phyloP scores from a whole-genome alignment of 306 rosid genomes.

The Ormosia emarginata region DNA sequence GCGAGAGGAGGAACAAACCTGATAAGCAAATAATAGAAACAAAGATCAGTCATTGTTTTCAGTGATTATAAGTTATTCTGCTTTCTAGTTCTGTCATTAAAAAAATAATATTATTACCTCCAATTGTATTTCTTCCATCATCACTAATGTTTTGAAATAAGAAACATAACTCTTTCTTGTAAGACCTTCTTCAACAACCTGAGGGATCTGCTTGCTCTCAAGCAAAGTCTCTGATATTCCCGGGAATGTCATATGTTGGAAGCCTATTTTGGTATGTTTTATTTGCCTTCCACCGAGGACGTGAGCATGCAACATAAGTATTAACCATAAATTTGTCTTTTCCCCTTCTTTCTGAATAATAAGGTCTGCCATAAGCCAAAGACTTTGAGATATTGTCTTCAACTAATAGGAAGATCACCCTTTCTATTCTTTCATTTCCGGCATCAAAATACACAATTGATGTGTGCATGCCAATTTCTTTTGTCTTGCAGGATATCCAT shows the following conservation, averaged over 20 bases:
- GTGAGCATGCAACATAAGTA: constrained; percentile 37
- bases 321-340: constrained; percentile 52
- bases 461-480: constrained; percentile 71
- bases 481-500: constrained; percentile 90
- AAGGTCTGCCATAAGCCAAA: constrained; percentile 59
- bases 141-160: constrained; percentile 61
- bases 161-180: constrained; percentile 36
- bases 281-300: constrained; percentile 35
- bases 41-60: not conserved
- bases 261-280: constrained; percentile 48
- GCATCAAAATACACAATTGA: constrained; percentile 66
- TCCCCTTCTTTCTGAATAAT: constrained; percentile 40
- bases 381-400: constrained; percentile 81
- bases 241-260: constrained; percentile 67
- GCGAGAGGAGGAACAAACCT: constrained; percentile 32
- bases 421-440: constrained; percentile 64
- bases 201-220: constrained; percentile 52
- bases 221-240: constrained; percentile 51
- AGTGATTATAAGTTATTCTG: not conserved
- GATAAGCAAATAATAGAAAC: constrained; percentile 9
- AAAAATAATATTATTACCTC: constrained; percentile 53
- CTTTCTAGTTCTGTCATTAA: not conserved
- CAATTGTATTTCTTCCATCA: constrained; percentile 85
- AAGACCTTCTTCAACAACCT: constrained; percentile 57
- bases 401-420: constrained; percentile 71